Base-by-base conservation (phyloP, 1,284 basidiomycete species). In the Austroboletus novae-zelandiae region DNA sequence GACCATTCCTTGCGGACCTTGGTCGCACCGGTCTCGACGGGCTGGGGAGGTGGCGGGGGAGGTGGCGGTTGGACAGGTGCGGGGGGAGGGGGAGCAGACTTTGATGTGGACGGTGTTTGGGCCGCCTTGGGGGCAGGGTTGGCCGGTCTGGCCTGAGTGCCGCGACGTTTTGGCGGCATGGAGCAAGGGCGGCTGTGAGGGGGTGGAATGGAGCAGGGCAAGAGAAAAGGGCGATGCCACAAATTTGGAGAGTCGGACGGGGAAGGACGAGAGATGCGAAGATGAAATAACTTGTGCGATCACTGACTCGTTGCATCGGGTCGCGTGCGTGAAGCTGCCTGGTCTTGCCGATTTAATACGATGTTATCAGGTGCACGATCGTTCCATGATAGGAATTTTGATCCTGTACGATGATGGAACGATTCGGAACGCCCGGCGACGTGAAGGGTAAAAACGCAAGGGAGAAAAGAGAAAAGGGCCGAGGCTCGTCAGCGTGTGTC, bases 91-190 rank as follows among this genome's bases (percentile, higher is more conserved):
- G 20, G 59, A 9, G 30, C 47, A 30, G 48, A n/a, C 41, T 61
- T 62, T 9, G 61, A 40, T 23, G 54, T 32, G 10, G 51, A 15
- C 1, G 29, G 48, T 7, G 53, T 48, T 5, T 53, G 43, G 27
- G 50, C 20, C 2, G 53, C 42, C 47, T 55, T 55, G 40, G 48
- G 25, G 29, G 53, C 43, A 25, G 51, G 43, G 15, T 47, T 14
- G 48, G 57, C 53, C 42, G 45, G 5, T 36, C 56, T 69, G 35
- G 61, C 45, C 41, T 59, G 54, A 4, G 49, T 45, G 43, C 49
- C 52, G 18, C 61, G 61, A 50, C 64, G 64, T 47, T 69, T 65
- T 57, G 67, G 57, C 43, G 66, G 61, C 64, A 65, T 65, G 43
- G 31, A 9, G 40, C 11, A 40, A 18, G 1, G 37, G 37, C 14